Conservation (phyloP, 2,329 filamentous ascomycete genomes). For the Fusarium equiseti region DNA sequence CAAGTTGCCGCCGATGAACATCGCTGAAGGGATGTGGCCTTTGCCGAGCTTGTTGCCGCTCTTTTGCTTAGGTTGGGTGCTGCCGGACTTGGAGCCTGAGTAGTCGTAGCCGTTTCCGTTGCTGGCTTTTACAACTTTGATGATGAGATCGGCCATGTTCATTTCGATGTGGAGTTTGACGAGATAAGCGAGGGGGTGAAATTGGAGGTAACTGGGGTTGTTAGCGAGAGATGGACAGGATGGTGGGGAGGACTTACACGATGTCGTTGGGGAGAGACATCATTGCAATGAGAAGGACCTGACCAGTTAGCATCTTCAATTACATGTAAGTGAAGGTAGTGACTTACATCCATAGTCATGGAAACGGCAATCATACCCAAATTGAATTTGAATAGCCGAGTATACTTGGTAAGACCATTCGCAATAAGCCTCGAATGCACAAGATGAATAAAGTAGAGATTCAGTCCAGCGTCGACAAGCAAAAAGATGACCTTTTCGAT, state of each 20-base stretch:
- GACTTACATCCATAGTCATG: slow-evolving; percentile 47
- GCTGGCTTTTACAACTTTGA: slow-evolving; percentile 50
- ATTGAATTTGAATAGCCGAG: slow-evolving; percentile 56
- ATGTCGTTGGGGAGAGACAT: slow-evolving; percentile 50
- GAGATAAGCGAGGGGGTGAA: slow-evolving; percentile 64
- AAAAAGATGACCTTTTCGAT: slow-evolving; percentile 65
- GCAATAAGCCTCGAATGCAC: slow-evolving; percentile 61
- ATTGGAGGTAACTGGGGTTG: slow-evolving; percentile 55
- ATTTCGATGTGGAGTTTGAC: slow-evolving; percentile 67
- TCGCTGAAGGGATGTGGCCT: slow-evolving; percentile 30
- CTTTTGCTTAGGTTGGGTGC: slow-evolving; percentile 29
- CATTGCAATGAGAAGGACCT: slow-evolving; percentile 48
- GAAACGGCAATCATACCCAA: slow-evolving; percentile 49
- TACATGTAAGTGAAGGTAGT: rapidly evolving
- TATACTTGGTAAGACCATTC: slow-evolving; percentile 63
- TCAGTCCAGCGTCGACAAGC: slow-evolving; percentile 62
- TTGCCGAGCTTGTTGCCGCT: slow-evolving; percentile 11
- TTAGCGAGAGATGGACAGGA: neutral
- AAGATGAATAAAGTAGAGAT: slow-evolving; percentile 63
- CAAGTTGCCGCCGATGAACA: slow-evolving; percentile 42
- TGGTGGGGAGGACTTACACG: slow-evolving; percentile 39
- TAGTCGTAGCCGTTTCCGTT: slow-evolving; percentile 41
- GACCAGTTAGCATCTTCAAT: neutral
- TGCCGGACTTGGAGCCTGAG: slow-evolving; percentile 38
- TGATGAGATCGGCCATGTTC: slow-evolving; percentile 65